phyloP scores from a whole-genome alignment of 192 early-diverging fungal species.

The Coemansia sp. region DNA sequence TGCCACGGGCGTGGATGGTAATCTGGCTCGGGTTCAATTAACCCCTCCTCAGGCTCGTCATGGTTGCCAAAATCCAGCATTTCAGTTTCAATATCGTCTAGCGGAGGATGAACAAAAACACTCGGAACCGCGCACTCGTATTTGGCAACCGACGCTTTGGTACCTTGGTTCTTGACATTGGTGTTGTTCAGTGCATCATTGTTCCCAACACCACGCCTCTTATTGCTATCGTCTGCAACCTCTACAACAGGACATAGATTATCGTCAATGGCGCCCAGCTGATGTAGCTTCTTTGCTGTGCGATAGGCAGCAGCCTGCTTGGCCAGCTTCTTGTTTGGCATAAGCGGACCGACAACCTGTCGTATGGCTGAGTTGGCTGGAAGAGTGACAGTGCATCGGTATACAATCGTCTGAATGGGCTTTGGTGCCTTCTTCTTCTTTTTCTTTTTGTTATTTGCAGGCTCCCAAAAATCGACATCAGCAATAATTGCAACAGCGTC shows the following conservation, averaged over 20 bases:
- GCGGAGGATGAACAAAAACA: slow-evolving; percentile 16
- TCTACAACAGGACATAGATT: slow-evolving; percentile 63
- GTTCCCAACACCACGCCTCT: neutral
- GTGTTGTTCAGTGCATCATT: neutral
- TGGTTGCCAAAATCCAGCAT: neutral
- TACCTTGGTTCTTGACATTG: slow-evolving; percentile 17
- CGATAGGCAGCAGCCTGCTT: slow-evolving; percentile 72
- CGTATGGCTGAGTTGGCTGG: slow-evolving; percentile 67
- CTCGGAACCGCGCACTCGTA: slow-evolving; percentile 25
- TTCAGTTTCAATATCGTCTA: neutral
- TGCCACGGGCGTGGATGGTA: slow-evolving; percentile 34
- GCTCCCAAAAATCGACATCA: slow-evolving; percentile 1
- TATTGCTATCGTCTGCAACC: slow-evolving; percentile 13
- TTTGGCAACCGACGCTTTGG: slow-evolving; percentile 15
- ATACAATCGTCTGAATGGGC: slow-evolving; percentile 9
- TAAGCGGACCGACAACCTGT: slow-evolving; percentile 53
- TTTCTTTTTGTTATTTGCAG: slow-evolving; percentile 7
- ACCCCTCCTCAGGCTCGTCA: neutral
- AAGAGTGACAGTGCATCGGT: slow-evolving; percentile 57
- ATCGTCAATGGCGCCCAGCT: slow-evolving; percentile 69
- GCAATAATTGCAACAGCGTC: neutral
- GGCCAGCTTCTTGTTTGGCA: slow-evolving; percentile 63
- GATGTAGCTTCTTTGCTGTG: slow-evolving; percentile 69
- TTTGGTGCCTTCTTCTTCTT: slow-evolving; percentile 16
- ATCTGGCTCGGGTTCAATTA: neutral